These are phyloP conservation scores for Cytospora schulzeri DNA, from an alignment of 2,329 filamentous ascomycete genomes.

Conservation along the genomic window DNA sequence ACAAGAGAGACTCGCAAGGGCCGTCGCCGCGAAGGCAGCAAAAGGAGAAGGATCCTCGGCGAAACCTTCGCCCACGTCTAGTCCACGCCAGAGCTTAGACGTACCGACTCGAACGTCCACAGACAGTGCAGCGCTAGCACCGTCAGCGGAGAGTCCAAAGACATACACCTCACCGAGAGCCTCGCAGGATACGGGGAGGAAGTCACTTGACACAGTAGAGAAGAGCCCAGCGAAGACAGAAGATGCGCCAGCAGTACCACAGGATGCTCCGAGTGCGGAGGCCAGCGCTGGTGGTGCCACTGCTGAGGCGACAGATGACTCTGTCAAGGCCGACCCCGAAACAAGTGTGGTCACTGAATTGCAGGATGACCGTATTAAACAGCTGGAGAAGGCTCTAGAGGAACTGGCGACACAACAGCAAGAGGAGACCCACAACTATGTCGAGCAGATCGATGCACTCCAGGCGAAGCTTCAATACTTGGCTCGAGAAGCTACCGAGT, in stretches of 20 bases:
- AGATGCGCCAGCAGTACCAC: constrained; percentile 9
- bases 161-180: constrained; percentile 30
- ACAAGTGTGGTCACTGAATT: constrained; percentile 35
- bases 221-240: neutral
- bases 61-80: constrained; percentile 44
- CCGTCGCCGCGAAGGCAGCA: constrained; percentile 70
- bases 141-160: constrained; percentile 14
- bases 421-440: constrained; percentile 79
- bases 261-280: constrained; percentile 13
- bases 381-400: constrained; percentile 41
- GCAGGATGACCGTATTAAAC: constrained; percentile 43
- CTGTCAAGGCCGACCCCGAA: constrained; percentile 4
- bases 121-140: constrained; percentile 32
- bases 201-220: constrained; percentile 19
- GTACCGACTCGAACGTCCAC: constrained; percentile 36
- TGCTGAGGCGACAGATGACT: constrained; percentile 3
- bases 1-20: constrained; percentile 86
- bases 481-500: constrained; percentile 75
- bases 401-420: constrained; percentile 61
- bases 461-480: constrained; percentile 91
- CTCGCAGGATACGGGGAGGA: constrained; percentile 32
- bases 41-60: constrained; percentile 48
- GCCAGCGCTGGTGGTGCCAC: constrained; percentile 2
- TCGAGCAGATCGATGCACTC: constrained; percentile 88
- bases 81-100: constrained; percentile 47